A percentile compares a stretch with the other conserved stretches of the same genome.
Conservation (phyloP, 495 filamentous ascomycete species). For the Penicillium salamii region DNA sequence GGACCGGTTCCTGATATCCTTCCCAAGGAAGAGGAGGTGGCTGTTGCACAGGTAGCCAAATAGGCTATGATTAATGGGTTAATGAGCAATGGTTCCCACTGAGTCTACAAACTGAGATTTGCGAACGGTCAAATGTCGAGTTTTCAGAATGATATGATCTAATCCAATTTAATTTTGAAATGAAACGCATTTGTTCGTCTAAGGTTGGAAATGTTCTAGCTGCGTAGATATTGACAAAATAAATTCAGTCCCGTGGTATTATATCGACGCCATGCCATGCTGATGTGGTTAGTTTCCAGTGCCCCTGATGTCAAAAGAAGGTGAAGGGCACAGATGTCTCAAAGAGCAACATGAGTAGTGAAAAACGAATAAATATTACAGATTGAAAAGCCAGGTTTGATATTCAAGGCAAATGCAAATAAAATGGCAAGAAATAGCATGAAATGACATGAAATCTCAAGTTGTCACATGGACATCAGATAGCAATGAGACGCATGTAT, state of each 20-base stretch:
- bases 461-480: slow-evolving; percentile 5
- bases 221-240: slow-evolving; percentile 10
- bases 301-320: slow-evolving; percentile 3
- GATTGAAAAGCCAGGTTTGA: background rate
- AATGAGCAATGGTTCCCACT: too few species aligned
- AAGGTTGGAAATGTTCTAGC: too few species aligned
- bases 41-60: slow-evolving; percentile 43
- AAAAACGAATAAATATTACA: slow-evolving; percentile 2
- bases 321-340: slow-evolving; percentile 10
- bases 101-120: too few species aligned
- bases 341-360: background rate
- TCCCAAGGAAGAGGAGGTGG: slow-evolving; percentile 58
- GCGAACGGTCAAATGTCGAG: too few species aligned
- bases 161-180: background rate
- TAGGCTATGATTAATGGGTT: background rate
- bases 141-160: background rate
- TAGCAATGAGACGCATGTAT: background rate
- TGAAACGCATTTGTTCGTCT: background rate
- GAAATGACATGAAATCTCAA: background rate
- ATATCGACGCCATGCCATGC: slow-evolving; percentile 40
- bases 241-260: slow-evolving; percentile 13
- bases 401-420: slow-evolving; percentile 13
- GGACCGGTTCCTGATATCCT: slow-evolving; percentile 63
- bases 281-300: slow-evolving; percentile 17
- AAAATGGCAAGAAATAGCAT: too few species aligned